Evolutionary conservation across 352 stramenopile species (phyloP).

Genomic region (Phytophthora macrochlamydospora): DNA sequence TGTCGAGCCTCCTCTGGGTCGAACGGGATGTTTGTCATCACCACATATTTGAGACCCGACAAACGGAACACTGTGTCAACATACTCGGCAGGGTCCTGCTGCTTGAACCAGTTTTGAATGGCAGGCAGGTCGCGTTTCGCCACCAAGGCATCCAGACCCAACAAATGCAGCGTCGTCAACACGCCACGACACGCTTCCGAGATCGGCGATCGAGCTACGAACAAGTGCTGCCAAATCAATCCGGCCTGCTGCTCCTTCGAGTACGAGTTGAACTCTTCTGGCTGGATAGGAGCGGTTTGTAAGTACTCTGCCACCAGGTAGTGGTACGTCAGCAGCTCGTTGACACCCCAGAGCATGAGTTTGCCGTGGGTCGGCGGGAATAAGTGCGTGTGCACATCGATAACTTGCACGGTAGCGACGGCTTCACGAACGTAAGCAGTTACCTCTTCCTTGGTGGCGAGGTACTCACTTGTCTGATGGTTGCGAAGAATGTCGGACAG

Average conservation of each 20-base stretch:
- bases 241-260: conserved; percentile 81
- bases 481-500: conserved; percentile 46
- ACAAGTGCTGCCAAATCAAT: conserved; percentile 92
- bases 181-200: conserved; percentile 93
- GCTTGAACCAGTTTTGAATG: conserved; percentile 86
- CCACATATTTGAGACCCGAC: conserved; percentile 85
- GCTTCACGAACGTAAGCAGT: conserved; percentile 40
- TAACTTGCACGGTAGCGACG: conserved; percentile 39
- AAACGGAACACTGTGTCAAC: conserved; percentile 78
- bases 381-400: conserved; percentile 92
- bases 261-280: conserved; percentile 83
- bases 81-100: conserved; percentile 73
- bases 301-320: conserved; percentile 96
- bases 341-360: conserved; percentile 93
- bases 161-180: conserved; percentile 82
- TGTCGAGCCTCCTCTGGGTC: conserved; percentile 58
- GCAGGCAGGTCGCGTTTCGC: conserved; percentile 72
- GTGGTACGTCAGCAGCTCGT: conserved; percentile 96
- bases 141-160: conserved; percentile 78
- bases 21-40: conserved; percentile 97
- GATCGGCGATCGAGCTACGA: conserved; percentile 86
- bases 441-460: conserved; percentile 36
- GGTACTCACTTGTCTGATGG: conserved; percentile 44
- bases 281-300: conserved; percentile 80
- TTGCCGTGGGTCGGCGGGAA: conserved; percentile 91